phyloP scores from a whole-genome alignment of 164 flowering plant genomes.

The Macadamia tetraphylla region DNA sequence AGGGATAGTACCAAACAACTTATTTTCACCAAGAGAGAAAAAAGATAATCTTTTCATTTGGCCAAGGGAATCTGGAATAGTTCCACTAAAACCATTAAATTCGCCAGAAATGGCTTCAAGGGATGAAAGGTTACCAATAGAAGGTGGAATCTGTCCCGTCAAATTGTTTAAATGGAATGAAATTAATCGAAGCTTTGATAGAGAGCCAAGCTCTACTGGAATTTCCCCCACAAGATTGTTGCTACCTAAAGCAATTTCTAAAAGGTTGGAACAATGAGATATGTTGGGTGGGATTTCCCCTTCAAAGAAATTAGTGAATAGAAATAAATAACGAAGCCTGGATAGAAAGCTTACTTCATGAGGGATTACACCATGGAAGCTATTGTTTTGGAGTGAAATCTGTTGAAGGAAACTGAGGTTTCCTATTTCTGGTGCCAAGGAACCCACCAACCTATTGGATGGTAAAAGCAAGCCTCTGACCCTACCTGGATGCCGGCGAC shows the following conservation, averaged over 20 bases:
- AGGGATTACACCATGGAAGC: background rate
- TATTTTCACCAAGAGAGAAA: background rate
- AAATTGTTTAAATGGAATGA: background rate
- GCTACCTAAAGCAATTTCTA: background rate
- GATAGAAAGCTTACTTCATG: background rate
- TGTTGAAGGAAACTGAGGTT: background rate
- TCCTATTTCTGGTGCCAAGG: background rate
- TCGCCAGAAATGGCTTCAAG: background rate
- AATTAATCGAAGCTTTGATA: background rate
- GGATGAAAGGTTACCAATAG: slow-evolving; percentile 4
- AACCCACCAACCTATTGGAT: background rate
- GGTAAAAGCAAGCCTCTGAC: background rate
- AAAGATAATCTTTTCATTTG: background rate
- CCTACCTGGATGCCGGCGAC: background rate
- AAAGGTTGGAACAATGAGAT: slow-evolving; percentile 2
- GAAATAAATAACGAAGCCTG: background rate
- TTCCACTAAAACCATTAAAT: background rate
- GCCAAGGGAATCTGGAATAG: background rate
- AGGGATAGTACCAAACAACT: background rate
- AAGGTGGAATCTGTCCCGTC: background rate
- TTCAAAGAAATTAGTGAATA: background rate
- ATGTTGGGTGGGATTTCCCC: slow-evolving; percentile 8
- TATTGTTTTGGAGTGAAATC: background rate
- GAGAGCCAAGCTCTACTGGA: background rate
- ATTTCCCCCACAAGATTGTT: background rate